Conservation (phyloP, 2,329 filamentous ascomycete species). For the Talaromyces verruculosus region DNA sequence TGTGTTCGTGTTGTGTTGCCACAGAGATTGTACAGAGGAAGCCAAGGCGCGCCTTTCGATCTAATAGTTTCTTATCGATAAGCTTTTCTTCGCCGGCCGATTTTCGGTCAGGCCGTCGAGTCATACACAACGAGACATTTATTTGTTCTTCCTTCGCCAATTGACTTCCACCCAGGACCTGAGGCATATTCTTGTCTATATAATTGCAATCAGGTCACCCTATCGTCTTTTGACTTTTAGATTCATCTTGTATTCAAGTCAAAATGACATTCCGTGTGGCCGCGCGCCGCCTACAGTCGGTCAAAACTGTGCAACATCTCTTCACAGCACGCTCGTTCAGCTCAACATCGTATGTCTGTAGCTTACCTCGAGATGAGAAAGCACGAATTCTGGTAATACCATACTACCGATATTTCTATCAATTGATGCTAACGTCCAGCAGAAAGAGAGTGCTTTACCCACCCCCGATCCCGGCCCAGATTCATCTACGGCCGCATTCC, state of each 20-base stretch:
- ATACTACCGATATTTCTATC: background rate
- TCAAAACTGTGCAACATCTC: constrained; percentile 27
- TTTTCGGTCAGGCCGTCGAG: constrained; percentile 13
- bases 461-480: constrained; percentile 72
- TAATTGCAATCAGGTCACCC: background rate
- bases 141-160: constrained; percentile 10
- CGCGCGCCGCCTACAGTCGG: constrained; percentile 37
- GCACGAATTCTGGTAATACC: constrained; percentile 5
- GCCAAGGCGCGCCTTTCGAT: background rate
- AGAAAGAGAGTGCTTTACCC: constrained; percentile 55
- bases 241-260: background rate
- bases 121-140: constrained; percentile 15
- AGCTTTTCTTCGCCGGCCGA: constrained; percentile 16
- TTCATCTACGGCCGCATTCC: constrained; percentile 71
- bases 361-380: constrained; percentile 32
- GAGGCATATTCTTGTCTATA: background rate
- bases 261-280: constrained; percentile 36
- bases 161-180: constrained; percentile 14
- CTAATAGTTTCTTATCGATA: constrained; percentile 19
- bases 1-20: background rate
- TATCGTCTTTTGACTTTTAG: background rate
- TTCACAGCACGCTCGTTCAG: constrained; percentile 34
- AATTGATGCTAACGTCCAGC: background rate
- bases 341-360: constrained; percentile 29
- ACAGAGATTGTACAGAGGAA: background rate